Conservation (phyloP, 192 early-diverging fungal genomes). For the Podila epigama region DNA sequence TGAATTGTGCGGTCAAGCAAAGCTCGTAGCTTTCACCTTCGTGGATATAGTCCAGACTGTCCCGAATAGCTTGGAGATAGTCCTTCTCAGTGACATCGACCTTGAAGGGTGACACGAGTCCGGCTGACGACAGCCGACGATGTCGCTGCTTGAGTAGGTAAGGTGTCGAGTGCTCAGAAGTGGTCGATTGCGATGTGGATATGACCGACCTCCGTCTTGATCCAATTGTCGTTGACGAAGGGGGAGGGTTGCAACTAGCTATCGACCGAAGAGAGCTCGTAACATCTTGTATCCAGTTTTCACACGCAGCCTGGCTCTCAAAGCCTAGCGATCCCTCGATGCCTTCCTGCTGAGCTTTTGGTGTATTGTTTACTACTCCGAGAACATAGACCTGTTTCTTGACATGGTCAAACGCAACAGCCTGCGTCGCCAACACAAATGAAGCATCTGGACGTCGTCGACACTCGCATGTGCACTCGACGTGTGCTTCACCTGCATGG, state of each 20-base stretch:
- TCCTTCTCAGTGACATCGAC: slow-evolving; percentile 49
- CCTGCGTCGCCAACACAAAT: slow-evolving; percentile 79
- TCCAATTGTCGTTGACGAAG: too few species aligned
- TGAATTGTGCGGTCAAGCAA: slow-evolving; percentile 89
- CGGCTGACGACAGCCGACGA: slow-evolving; percentile 22
- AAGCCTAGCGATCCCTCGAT: slow-evolving; percentile 23
- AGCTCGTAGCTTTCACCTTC: slow-evolving; percentile 96
- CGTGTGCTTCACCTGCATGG: background rate
- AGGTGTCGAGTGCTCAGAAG: slow-evolving; percentile 27
- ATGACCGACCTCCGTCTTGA: slow-evolving; percentile 4
- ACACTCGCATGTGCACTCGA: slow-evolving; percentile 15
- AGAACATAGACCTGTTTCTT: slow-evolving; percentile 48
- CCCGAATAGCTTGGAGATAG: slow-evolving; percentile 67
- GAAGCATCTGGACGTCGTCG: slow-evolving; percentile 71
- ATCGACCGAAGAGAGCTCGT: slow-evolving; percentile 17
- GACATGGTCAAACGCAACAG: slow-evolving; percentile 76
- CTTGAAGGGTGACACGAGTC: slow-evolving; percentile 31
- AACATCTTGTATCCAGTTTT: slow-evolving; percentile 46
- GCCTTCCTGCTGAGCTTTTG: background rate
- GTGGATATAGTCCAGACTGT: slow-evolving; percentile 67
- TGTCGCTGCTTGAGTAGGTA: slow-evolving; percentile 17
- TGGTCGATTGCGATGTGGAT: background rate
- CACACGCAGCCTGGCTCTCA: background rate
- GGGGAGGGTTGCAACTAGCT: background rate
- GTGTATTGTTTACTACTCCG: slow-evolving; percentile 33